Evolutionary conservation across 169 alveolate species (phyloP).

Genomic region (Miamiensis avidus): DNA sequence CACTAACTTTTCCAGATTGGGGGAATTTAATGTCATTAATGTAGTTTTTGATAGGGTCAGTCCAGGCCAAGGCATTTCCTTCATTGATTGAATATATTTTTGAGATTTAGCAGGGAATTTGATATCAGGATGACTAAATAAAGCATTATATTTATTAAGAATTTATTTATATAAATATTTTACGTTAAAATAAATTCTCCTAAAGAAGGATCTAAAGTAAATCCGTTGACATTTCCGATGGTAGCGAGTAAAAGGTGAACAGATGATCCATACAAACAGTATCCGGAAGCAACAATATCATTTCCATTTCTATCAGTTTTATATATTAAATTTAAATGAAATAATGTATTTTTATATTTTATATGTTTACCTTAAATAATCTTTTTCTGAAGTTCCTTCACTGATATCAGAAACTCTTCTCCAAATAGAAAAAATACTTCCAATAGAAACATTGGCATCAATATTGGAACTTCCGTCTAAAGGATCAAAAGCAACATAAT

Average conservation of each 20-base stretch:
- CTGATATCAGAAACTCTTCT: conserved; percentile 15
- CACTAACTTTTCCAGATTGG: conserved; percentile 5
- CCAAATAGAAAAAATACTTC: conserved; percentile 84
- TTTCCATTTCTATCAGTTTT: conserved; percentile 47
- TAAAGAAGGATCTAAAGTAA: conserved; percentile 67
- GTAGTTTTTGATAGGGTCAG: conserved; percentile 49
- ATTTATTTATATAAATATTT: no score
- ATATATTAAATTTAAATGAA: no score
- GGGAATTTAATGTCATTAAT: conserved; percentile 42
- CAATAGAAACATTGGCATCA: conserved; percentile 84
- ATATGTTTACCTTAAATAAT: background rate
- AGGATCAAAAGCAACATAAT: conserved; percentile 85
- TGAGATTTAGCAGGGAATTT: conserved; percentile 43
- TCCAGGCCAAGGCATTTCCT: conserved; percentile 64
- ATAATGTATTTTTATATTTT: conserved; percentile 23
- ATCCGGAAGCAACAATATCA: conserved; percentile 73
- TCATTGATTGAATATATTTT: conserved; percentile 67
- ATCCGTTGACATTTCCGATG: conserved; percentile 60
- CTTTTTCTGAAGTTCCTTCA: background rate
- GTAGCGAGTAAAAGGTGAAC: conserved; percentile 60
- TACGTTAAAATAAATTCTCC: conserved; percentile 64
- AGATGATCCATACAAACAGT: conserved; percentile 70
- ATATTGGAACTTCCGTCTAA: conserved; percentile 86
- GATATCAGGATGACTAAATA: conserved; percentile 46
- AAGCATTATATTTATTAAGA: no score